phyloP scores from a whole-genome alignment of 768 basidiomycete species.

The Macrolepiota albuminosa region DNA sequence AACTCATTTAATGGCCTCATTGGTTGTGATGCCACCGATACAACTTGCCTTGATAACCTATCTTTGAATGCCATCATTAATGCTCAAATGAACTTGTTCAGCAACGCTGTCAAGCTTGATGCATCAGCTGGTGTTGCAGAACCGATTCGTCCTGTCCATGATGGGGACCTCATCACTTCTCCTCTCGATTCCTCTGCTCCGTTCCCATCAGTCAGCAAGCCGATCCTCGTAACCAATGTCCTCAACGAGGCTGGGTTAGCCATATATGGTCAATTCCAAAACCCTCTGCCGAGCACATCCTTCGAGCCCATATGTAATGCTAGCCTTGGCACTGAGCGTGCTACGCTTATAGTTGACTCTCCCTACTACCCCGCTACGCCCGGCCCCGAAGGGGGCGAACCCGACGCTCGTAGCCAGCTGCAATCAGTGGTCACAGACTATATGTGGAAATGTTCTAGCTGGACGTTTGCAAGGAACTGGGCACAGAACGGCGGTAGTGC shows the following conservation, averaged over 20 bases:
- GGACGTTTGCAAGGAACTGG: slow-evolving; percentile 70
- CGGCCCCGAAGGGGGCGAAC: slow-evolving; percentile 21
- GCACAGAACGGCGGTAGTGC: slow-evolving; percentile 56
- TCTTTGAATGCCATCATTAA: slow-evolving; percentile 47
- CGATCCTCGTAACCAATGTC: slow-evolving; percentile 68
- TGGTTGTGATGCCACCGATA: slow-evolving; percentile 40
- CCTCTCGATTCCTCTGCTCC: slow-evolving; percentile 57
- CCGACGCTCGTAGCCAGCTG: slow-evolving; percentile 55
- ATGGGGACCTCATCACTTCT: slow-evolving; percentile 64
- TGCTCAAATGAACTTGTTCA: slow-evolving; percentile 44
- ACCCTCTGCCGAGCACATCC: slow-evolving; percentile 30
- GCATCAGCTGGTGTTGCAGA: slow-evolving; percentile 46
- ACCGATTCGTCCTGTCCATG: slow-evolving; percentile 65
- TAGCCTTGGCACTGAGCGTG: slow-evolving; percentile 45
- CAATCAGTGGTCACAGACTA: slow-evolving; percentile 62
- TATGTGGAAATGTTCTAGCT: slow-evolving; percentile 64
- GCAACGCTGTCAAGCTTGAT: slow-evolving; percentile 40
- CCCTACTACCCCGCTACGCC: slow-evolving; percentile 38
- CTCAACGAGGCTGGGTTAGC: slow-evolving; percentile 66
- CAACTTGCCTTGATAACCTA: slow-evolving; percentile 46
- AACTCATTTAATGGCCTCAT: slow-evolving; percentile 44
- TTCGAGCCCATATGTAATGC: slow-evolving; percentile 35
- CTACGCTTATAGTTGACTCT: slow-evolving; percentile 37
- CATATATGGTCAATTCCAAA: slow-evolving; percentile 42
- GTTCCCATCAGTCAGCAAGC: slow-evolving; percentile 59